phyloP scores from a whole-genome alignment of 2,329 filamentous ascomycete genomes.

The Penicillium aurantiogriseum region DNA sequence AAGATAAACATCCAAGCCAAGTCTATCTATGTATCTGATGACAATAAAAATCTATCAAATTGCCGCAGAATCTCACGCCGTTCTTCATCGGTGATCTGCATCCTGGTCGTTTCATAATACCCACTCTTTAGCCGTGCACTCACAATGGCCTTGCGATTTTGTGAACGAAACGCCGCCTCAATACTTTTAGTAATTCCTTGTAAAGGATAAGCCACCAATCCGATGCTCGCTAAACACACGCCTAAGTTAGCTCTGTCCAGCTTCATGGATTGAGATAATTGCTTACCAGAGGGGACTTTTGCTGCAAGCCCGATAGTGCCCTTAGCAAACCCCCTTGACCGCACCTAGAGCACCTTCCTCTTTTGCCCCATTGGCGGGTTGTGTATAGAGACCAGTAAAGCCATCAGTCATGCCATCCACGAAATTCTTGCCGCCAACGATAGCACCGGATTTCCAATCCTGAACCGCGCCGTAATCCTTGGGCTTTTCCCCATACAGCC shows the following conservation, averaged over 20 bases:
- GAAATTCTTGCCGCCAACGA: constrained; percentile 35
- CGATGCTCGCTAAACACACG: constrained; percentile 16
- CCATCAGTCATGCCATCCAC: constrained; percentile 34
- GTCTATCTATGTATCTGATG: constrained; percentile 2
- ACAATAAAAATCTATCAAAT: constrained; percentile 16
- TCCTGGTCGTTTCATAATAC: constrained; percentile 12
- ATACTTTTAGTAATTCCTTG: constrained; percentile 26
- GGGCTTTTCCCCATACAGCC: constrained; percentile 36
- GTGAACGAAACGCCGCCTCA: constrained; percentile 19
- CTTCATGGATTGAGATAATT: too few relatives aligned
- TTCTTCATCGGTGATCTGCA: constrained; percentile 18
- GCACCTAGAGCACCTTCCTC: constrained; percentile 34
- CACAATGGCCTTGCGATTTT: constrained; percentile 21
- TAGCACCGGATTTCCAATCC: constrained; percentile 33
- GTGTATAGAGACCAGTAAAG: constrained; percentile 29
- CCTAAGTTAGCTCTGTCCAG: not conserved
- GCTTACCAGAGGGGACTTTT: constrained; percentile 22
- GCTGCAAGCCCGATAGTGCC: constrained; percentile 18
- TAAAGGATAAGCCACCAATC: constrained; percentile 24
- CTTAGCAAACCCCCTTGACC: constrained; percentile 30
- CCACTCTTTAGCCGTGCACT: constrained; percentile 18
- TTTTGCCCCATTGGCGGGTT: constrained; percentile 29
- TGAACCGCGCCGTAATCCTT: constrained; percentile 34
- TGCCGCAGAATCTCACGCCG: constrained; percentile 14
- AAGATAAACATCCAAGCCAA: not conserved